phyloP scores from a whole-genome alignment of 2,329 filamentous ascomycete species.

The Fusarium udum region DNA sequence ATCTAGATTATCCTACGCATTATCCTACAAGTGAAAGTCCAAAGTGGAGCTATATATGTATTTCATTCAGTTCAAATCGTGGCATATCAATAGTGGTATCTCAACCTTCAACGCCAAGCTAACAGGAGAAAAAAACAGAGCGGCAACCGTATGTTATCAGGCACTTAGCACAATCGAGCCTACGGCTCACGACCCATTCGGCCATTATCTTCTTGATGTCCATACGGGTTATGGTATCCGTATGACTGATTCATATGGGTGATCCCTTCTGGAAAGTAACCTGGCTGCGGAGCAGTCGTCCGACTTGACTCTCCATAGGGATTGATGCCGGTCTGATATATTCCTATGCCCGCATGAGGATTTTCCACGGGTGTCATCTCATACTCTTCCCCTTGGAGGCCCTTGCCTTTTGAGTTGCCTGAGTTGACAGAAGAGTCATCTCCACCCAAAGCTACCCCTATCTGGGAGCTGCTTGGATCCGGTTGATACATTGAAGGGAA shows the following conservation, averaged over 20 bases:
- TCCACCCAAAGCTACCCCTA: background rate
- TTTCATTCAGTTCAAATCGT: conserved; percentile 1
- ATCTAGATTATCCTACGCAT: background rate
- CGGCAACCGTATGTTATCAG: background rate
- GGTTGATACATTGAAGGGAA: conserved; percentile 2
- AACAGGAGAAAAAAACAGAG: background rate
- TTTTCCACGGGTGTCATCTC: conserved; percentile 1
- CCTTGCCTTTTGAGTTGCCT: background rate
- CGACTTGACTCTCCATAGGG: conserved; percentile 1
- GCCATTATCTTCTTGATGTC: conserved; percentile 2
- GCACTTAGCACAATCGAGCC: background rate
- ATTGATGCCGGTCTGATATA: background rate
- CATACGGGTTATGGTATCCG: background rate
- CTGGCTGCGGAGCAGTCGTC: background rate
- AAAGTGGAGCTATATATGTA: background rate
- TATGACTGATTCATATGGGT: background rate
- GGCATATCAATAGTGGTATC: conserved; percentile 23
- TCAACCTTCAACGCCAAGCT: conserved; percentile 25
- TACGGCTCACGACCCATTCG: conserved; percentile 4
- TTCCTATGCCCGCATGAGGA: background rate
- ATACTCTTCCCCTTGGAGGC: background rate
- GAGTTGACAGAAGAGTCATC: conserved; percentile 3
- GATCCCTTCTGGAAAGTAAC: conserved; percentile 16
- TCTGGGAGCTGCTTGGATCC: background rate
- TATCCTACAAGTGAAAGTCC: background rate